Evolutionary conservation across 768 basidiomycete genomes (phyloP), one percentile per base, ranked within the genome.

Genomic region (Lentinula sp.): DNA sequence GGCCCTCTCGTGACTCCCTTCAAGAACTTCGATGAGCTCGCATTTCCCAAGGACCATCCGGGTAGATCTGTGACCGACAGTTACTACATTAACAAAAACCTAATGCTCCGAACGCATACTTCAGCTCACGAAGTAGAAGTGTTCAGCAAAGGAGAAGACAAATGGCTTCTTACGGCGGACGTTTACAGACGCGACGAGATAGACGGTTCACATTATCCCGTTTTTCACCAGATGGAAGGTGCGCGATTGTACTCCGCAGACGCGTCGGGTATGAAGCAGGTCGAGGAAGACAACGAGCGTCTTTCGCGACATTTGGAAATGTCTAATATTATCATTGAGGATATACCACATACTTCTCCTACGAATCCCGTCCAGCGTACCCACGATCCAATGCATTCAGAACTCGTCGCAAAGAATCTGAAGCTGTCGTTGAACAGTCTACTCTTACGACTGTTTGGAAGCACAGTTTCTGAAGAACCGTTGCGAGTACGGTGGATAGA

Each of bases 121-220:
- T 94, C 91, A n/a, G 93, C 97, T 4, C 97, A 99, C 71, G 96
- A 99, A 76, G 91, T 98, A 36, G 95, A 97, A 62, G 86, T 87
- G 6, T 98, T 97, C 72, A 74, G 81, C 36, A 76, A 78, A 48
- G 92, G 92, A 5, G 79, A 88, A 64, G 85, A 88, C 20, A 82
- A 82, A 57, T 99, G 95, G 92, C 79, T 99, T 36, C 79, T 98
- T 23, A 91, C 94, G 8, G 95, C 97, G 35, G 97, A 99, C 76
- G 97, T 99, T 57, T 99, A 98, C 74, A 78, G 97, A 54, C 85
- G 97, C 67, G 97, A 99, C 81, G 97, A 98, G 75, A 98, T 99
- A 63, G 97, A 99, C 76, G 82, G 85, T 12, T 91, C 90, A 8
- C 97, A 99, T 71, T 97, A 98, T 72, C 97, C 97, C 5, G 92